Percentiles rank a stretch among this genome's conserved stretches.
phyloP scores from a whole-genome alignment of 208 protist species.

The Leishmania tarentolae region DNA sequence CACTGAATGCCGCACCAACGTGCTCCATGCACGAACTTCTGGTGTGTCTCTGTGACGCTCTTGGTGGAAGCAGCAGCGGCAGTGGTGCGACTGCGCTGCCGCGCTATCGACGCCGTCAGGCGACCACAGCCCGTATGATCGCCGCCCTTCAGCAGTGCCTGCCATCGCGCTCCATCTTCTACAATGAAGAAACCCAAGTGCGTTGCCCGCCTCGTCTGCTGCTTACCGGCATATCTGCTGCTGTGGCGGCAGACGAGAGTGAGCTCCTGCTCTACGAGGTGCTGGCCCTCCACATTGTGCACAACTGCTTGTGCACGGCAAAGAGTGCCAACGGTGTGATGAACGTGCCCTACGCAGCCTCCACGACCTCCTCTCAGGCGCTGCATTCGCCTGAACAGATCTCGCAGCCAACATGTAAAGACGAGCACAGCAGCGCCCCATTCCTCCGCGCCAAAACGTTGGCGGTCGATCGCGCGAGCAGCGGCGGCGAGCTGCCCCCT shows the following conservation, averaged over 20 bases:
- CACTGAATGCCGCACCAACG: background rate
- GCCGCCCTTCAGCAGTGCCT: constrained; percentile 12
- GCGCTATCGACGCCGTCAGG: constrained; percentile 1
- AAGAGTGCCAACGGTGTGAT: background rate
- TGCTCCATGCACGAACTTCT: constrained; percentile 13
- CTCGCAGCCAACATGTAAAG: background rate
- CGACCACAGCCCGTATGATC: constrained; percentile 4
- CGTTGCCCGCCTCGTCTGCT: constrained; percentile 18
- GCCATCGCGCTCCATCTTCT: constrained; percentile 6
- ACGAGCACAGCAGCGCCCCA: background rate
- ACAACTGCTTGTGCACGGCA: constrained; percentile 20
- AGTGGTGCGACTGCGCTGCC: background rate
- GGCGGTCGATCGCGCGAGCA: background rate
- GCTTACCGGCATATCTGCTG: constrained; percentile 13
- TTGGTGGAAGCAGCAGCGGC: background rate
- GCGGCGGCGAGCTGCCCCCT: background rate
- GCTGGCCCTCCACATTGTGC: constrained; percentile 21
- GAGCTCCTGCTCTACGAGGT: constrained; percentile 24
- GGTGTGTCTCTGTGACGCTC: background rate
- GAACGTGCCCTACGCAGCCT: background rate
- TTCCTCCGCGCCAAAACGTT: background rate
- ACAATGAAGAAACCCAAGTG: constrained; percentile 15
- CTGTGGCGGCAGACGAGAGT: background rate
- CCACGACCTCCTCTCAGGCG: background rate
- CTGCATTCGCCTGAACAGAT: background rate